Evolutionary conservation across 192 early-diverging fungal species (phyloP).

Genomic region (Dispira parvispora): DNA sequence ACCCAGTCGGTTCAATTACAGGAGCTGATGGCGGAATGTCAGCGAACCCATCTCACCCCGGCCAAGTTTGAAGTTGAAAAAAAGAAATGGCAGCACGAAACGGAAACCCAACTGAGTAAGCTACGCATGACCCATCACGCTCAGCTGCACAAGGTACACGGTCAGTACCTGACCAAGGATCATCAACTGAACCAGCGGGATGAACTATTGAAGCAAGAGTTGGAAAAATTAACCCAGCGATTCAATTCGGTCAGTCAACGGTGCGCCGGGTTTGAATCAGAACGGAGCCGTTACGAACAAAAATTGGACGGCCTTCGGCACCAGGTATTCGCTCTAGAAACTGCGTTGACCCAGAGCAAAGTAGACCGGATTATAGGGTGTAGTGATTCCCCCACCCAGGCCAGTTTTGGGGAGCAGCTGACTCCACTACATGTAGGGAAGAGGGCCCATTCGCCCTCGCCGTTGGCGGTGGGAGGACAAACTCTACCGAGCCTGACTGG

Average conservation of each 20-base stretch:
- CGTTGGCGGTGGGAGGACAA: not conserved
- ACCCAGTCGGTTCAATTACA: not conserved
- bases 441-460: not conserved
- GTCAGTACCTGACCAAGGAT: slow-evolving; percentile 1
- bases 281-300: not conserved
- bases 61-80: slow-evolving; percentile 1
- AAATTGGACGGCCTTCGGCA: slow-evolving; percentile 1
- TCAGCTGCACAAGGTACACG: slow-evolving; percentile 7
- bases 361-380: slow-evolving; percentile 9
- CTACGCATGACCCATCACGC: not conserved
- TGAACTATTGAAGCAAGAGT: not conserved
- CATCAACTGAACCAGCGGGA: slow-evolving; percentile 3
- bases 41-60: slow-evolving; percentile 5
- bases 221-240: not conserved
- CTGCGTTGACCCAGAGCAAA: not conserved
- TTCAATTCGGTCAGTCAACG: not conserved
- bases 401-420: too few relatives aligned
- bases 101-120: not conserved
- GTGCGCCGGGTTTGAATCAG: slow-evolving; percentile 1
- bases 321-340: slow-evolving; percentile 3
- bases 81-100: not conserved
- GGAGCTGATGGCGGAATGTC: slow-evolving; percentile 1
- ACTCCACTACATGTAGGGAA: not conserved
- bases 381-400: slow-evolving; percentile 1
- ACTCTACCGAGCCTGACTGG: not conserved